Evolutionary conservation across 495 filamentous ascomycete species (phyloP), one percentile per base, ranked within the genome.

Genomic region (Aspergillus hancockii): DNA sequence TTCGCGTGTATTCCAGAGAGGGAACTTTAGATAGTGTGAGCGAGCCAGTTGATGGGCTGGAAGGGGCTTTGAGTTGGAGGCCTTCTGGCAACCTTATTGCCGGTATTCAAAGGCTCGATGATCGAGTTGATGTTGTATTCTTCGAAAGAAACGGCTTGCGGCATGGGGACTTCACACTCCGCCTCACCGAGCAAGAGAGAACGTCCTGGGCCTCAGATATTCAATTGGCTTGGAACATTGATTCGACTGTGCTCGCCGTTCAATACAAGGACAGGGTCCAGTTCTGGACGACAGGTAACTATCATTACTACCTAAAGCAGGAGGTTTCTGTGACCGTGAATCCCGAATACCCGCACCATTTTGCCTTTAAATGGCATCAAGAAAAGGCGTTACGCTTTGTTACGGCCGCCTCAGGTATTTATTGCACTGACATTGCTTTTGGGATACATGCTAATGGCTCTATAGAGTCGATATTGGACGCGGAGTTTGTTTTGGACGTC

Each of bases 291-390:
- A 94, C 88, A 79, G 90, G 92, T 9, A 98, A 98, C 68, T 98
- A 98, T 66, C 90, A 98, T 66, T 98, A 92, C 81, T 98, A 98
- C 68, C 76, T 98, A n/a, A 98, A 98, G 73, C 93, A 97, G 74
- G 94, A 98, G 67, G 78, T 93, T 14, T 73, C 72, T 4, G 73
- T 81, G 25, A 70, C 70, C 10, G 52, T 66, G 8, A 65, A 70
- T 54, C 28, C 61, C 16, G 57, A 56, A 25, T 66, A 50, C 53
- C 60, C 70, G 41, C 41, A 57, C 28, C 71, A 71, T 34, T 72
- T 68, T 60, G 69, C 74, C 40, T 71, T 86, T 56, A 74, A 76
- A 12, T 98, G 94, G 94, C 91, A 98, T 72, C 86, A 90, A 21
- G 94, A 97, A 65, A 89, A 88, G 63, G 72, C 91, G 8, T 73